phyloP scores from a whole-genome alignment of 768 basidiomycete genomes.

The Kwoniella sp. region DNA sequence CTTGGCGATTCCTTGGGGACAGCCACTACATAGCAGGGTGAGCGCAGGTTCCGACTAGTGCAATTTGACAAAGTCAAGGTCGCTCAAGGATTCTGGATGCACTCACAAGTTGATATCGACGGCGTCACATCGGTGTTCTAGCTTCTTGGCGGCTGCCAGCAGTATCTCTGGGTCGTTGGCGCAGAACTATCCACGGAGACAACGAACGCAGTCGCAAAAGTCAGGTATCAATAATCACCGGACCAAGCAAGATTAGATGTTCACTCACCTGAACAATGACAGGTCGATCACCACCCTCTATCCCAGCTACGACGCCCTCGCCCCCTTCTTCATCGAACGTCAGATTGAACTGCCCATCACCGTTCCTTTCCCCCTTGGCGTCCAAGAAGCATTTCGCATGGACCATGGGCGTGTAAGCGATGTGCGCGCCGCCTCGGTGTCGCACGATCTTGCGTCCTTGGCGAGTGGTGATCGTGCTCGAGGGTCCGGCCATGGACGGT shows the following conservation, averaged over 20 bases:
- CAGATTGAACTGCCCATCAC: conserved; percentile 53
- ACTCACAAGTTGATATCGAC: conserved; percentile 86
- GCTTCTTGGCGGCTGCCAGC: conserved; percentile 71
- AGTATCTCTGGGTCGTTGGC: conserved; percentile 82
- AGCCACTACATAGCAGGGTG: conserved; percentile 45
- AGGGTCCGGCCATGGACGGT: conserved; percentile 39
- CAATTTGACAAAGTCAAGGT: not conserved
- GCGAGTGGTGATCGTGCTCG: conserved; percentile 17
- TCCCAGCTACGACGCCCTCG: conserved; percentile 47
- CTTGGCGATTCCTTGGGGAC: conserved; percentile 93
- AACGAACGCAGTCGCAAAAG: not conserved
- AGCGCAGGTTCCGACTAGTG: not conserved
- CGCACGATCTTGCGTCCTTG: conserved; percentile 18
- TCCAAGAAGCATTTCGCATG: conserved; percentile 68
- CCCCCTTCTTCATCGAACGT: conserved; percentile 79
- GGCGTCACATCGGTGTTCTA: conserved; percentile 83
- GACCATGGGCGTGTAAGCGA: conserved; percentile 98
- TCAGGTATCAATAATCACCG: not conserved
- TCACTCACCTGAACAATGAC: conserved; percentile 71
- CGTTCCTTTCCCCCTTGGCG: conserved; percentile 21
- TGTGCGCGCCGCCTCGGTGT: conserved; percentile 58
- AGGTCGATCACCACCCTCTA: conserved; percentile 68
- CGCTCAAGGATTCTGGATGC: not conserved
- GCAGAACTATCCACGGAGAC: too few species aligned
- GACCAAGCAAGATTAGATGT: too few species aligned